Evolutionary conservation across 2,329 filamentous ascomycete species (phyloP).

Genomic region (Penicillium oxalicum): DNA sequence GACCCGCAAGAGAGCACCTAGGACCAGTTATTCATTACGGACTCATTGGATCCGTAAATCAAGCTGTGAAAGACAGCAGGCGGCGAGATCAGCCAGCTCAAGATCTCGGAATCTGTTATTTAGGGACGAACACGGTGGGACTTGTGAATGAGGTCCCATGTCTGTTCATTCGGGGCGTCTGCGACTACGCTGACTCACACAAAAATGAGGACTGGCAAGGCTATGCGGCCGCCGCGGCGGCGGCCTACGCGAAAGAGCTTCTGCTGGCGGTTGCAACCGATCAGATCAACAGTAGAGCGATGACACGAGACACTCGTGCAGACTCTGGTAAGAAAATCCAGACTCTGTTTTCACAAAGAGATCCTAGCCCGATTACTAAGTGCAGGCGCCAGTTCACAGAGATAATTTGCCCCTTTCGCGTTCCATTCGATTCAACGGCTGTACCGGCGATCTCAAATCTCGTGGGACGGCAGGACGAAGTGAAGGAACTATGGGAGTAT

Average conservation of each 20-base stretch:
- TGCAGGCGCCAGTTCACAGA: background rate
- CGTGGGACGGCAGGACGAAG: constrained; percentile 12
- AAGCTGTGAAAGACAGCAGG: background rate
- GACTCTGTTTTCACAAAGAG: too few species aligned
- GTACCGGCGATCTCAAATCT: constrained; percentile 12
- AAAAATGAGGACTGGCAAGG: constrained; percentile 1
- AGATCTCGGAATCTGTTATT: background rate
- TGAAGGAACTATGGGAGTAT: constrained; percentile 13
- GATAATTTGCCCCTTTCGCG: constrained; percentile 5
- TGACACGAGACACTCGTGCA: background rate
- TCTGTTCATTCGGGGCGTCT: constrained; percentile 2
- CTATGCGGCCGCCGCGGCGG: background rate
- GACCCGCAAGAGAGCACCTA: background rate
- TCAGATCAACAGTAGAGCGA: background rate
- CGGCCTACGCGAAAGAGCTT: constrained; percentile 5
- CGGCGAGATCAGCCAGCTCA: background rate
- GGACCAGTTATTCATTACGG: background rate
- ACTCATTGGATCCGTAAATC: constrained; percentile 2
- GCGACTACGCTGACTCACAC: constrained; percentile 4
- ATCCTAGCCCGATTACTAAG: too few species aligned
- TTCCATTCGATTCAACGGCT: constrained; percentile 9
- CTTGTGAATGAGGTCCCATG: too few species aligned
- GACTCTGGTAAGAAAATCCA: constrained; percentile 1
- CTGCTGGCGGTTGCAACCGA: background rate
- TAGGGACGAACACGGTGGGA: background rate